A percentile compares a stretch with the other conserved stretches of the same genome.
phyloP scores from a whole-genome alignment of 805 yeast species.

The Starmerella apis region DNA sequence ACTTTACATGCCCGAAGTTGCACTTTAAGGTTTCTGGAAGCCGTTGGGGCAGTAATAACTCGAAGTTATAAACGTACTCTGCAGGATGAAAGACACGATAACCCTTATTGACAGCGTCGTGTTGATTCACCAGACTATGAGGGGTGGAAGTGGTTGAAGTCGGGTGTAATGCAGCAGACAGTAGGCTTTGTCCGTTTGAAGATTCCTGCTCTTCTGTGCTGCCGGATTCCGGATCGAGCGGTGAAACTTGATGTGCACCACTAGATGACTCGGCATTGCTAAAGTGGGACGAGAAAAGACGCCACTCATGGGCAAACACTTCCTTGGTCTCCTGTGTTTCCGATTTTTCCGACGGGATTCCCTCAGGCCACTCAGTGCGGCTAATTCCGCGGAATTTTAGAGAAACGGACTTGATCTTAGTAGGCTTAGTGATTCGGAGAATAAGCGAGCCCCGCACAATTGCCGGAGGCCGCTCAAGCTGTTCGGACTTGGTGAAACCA shows the following conservation, averaged over 20 bases:
- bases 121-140: constrained; percentile 21
- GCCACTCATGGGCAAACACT: constrained; percentile 78
- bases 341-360: constrained; percentile 79
- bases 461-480: constrained; percentile 58
- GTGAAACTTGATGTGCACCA: constrained; percentile 38
- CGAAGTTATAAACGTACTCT: constrained; percentile 86
- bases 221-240: constrained; percentile 21
- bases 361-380: constrained; percentile 95
- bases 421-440: constrained; percentile 57
- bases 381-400: constrained; percentile 57
- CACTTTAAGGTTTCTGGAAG: constrained; percentile 71
- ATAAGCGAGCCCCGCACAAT: constrained; percentile 70
- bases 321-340: constrained; percentile 56
- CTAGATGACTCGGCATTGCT: constrained; percentile 33
- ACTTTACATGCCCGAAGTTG: constrained; percentile 70
- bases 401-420: constrained; percentile 54
- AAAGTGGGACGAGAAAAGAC: constrained; percentile 47
- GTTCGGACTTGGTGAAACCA: constrained; percentile 65
- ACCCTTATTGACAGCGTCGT: constrained; percentile 28
- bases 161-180: constrained; percentile 9
- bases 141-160: constrained; percentile 9
- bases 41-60: constrained; percentile 71
- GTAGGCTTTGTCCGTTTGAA: background rate
- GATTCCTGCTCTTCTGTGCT: background rate
- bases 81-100: constrained; percentile 63